Conservation (phyloP, 225 moss, liverwort and hornwort genomes). For the Antitrichia curtipendula region DNA sequence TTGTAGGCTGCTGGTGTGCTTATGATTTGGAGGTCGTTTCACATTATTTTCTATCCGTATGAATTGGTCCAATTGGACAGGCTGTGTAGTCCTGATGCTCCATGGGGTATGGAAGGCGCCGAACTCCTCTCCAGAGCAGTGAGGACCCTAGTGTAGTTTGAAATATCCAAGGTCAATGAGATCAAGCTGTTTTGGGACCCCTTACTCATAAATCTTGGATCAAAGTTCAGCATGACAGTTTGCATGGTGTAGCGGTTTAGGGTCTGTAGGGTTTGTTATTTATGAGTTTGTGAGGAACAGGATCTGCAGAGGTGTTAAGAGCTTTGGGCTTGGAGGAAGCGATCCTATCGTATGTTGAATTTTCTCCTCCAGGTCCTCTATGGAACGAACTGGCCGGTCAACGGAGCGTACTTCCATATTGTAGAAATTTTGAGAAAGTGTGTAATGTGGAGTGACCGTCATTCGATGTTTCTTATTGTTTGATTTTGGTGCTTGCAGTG, state of each 20-base stretch:
- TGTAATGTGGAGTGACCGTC: not conserved
- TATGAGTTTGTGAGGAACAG: no score
- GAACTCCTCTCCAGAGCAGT: not conserved
- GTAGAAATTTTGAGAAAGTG: not conserved
- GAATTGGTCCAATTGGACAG: not conserved
- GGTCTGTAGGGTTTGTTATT: not conserved
- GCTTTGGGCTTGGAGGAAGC: not conserved
- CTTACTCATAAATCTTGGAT: not conserved
- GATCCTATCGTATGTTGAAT: not conserved
- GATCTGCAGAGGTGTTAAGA: not conserved
- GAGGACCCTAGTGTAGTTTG: not conserved
- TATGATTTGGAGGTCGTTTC: not conserved
- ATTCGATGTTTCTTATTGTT: not conserved
- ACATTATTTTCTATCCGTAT: not conserved
- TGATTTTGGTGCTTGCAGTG: constrained; percentile 31
- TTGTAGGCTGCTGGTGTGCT: not conserved
- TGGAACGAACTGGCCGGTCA: not conserved
- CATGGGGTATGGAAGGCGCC: not conserved
- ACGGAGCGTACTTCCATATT: not conserved
- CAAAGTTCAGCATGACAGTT: not conserved
- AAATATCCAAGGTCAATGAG: not conserved
- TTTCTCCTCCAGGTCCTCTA: not conserved
- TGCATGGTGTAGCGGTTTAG: not conserved
- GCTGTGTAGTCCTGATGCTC: not conserved
- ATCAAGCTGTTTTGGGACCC: not conserved